Conservation (phyloP, 352 stramenopile species). For the Phytophthora pseudosyringae region DNA sequence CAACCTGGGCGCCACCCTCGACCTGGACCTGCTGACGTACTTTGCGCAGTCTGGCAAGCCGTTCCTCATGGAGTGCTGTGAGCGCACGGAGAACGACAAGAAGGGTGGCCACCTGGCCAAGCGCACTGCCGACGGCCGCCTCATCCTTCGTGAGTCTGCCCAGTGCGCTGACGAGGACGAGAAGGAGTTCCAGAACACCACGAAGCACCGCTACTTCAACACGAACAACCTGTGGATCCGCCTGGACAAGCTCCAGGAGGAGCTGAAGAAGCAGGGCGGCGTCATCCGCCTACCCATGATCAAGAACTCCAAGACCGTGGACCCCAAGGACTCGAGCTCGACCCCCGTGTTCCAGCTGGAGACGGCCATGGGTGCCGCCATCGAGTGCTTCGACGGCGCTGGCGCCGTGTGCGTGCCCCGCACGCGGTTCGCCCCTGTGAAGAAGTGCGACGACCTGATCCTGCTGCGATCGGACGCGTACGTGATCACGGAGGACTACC, state of each 20-base stretch:
- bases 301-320: conserved; percentile 89
- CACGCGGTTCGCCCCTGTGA: conserved; percentile 89
- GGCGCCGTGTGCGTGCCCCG: conserved; percentile 89
- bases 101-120: conserved; percentile 97
- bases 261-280: conserved; percentile 78
- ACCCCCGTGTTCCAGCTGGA: conserved; percentile 89
- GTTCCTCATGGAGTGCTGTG: conserved; percentile 96
- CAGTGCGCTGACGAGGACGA: conserved; percentile 89
- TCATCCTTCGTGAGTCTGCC: conserved; percentile 95
- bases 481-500: conserved; percentile 95
- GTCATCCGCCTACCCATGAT: conserved; percentile 90
- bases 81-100: conserved; percentile 99
- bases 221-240: conserved; percentile 92
- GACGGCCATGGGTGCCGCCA: conserved; percentile 88
- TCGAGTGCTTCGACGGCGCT: conserved; percentile 88
- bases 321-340: conserved; percentile 87
- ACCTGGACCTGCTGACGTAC: conserved; percentile 89
- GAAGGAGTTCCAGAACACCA: conserved; percentile 86
- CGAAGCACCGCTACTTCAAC: conserved; percentile 92
- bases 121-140: conserved; percentile 91
- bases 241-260: conserved; percentile 86
- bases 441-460: conserved; percentile 89
- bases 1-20: conserved; percentile 85
- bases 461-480: conserved; percentile 98
- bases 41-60: conserved; percentile 90